phyloP scores from a whole-genome alignment of 2,329 filamentous ascomycete genomes.

The Hirsutella minnesotensis region DNA sequence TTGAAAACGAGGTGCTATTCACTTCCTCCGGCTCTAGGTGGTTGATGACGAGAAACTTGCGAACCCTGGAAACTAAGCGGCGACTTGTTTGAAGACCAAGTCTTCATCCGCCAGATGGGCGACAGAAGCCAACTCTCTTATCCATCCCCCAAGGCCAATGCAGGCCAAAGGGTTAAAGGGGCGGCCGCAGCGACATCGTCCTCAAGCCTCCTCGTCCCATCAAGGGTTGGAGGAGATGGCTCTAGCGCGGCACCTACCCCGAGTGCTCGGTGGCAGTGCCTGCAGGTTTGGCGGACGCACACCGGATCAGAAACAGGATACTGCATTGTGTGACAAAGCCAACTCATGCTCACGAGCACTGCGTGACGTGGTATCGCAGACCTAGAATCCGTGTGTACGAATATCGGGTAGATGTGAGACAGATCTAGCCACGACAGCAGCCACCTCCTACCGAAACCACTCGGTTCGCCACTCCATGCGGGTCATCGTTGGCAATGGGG shows the following conservation, averaged over 20 bases:
- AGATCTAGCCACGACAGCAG: too few species aligned
- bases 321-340: neutral
- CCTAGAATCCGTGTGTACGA: neutral
- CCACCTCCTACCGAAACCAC: neutral
- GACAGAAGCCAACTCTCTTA: neutral
- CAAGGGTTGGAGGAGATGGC: neutral
- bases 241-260: neutral
- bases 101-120: neutral
- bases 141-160: neutral
- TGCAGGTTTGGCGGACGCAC: too few species aligned
- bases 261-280: neutral
- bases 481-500: neutral
- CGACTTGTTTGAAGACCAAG: too few species aligned
- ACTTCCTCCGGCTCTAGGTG: neutral
- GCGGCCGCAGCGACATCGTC: neutral
- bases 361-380: neutral
- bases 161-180: neutral
- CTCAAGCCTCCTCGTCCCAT: neutral
- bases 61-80: neutral
- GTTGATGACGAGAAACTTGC: neutral
- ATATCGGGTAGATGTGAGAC: neutral
- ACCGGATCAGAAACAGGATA: neutral
- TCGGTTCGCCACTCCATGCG: neutral
- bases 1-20: neutral
- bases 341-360: neutral